phyloP scores from a whole-genome alignment of 352 stramenopile species.

The Blastocystis sp. region DNA sequence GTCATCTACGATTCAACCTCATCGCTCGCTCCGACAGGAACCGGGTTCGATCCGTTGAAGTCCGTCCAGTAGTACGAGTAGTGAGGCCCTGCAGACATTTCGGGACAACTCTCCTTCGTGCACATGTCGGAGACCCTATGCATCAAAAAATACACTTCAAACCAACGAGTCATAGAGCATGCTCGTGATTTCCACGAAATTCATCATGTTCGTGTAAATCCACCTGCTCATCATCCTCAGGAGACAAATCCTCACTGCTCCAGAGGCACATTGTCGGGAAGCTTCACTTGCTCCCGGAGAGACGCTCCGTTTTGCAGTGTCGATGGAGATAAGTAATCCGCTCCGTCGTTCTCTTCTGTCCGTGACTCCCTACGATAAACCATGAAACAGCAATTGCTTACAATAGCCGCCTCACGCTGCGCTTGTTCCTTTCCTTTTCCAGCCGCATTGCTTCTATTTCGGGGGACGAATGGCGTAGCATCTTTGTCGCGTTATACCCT shows the following conservation, averaged over 20 bases:
- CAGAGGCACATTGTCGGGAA: background rate
- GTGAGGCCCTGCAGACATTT: conserved; percentile 66
- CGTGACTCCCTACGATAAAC: background rate
- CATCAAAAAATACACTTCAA: background rate
- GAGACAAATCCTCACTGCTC: background rate
- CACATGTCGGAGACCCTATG: conserved; percentile 46
- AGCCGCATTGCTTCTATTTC: background rate
- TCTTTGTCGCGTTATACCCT: background rate
- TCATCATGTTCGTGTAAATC: conserved; percentile 56
- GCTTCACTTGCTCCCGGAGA: conserved; percentile 29
- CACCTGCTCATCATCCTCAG: background rate
- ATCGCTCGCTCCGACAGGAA: background rate
- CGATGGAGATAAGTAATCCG: conserved; percentile 4
- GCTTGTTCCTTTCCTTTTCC: background rate
- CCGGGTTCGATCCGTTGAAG: conserved; percentile 49
- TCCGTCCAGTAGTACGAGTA: conserved; percentile 69
- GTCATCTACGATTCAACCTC: conserved; percentile 9
- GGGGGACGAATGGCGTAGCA: background rate
- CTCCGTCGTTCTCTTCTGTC: background rate
- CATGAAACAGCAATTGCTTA: background rate
- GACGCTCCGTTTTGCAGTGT: conserved; percentile 28
- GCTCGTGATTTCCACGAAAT: conserved; percentile 34
- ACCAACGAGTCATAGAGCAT: conserved; percentile 52
- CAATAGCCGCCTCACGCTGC: background rate
- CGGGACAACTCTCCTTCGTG: conserved; percentile 15